Evolutionary conservation across 176 grass and related monocot species (phyloP), one percentile per base, ranked within the genome.

Genomic region (Eleusine coracana): DNA sequence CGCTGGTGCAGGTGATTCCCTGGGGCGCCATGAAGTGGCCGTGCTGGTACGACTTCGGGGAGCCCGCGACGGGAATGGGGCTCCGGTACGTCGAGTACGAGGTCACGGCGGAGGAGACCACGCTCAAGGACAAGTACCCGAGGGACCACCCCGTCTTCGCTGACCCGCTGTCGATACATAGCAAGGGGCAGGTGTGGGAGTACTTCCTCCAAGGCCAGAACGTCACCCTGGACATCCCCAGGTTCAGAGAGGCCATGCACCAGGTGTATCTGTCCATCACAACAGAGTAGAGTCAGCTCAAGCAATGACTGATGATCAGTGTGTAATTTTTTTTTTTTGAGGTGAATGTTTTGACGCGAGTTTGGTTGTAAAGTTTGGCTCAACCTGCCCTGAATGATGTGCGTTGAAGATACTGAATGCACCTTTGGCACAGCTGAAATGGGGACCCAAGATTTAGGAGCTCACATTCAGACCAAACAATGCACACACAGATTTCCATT

Each of bases 81-180:
- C 80, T 97, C 28, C 90, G 60, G 5, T 97, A 97, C 72, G 80
- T 88, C 67, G 85, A 97, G 21, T 97, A 97, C 75, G 91, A 94
- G 88, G 90, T 69, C 1, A 68, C 60, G 2, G 86, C 87, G 3
- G 81, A 93, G 7, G 94, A 97, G 82, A 97, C 91, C 12, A 91
- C 86, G 29, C 88, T 97, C 28, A 87, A 74, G 31, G 78, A 97
- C 3, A 75, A 21, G 70, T 93, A 97, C 74, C 77, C 86, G 7
- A 87, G 78, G 56, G 89, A 91, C 14, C 73, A 89, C 66, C 72
- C 81, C 6, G 76, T 93, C 37, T 93, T 97, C 70, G 78, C 88
- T 0, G 84, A 91, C 85, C 89, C 94, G 0, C 2, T 74, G 0
- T 91, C 86, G 51, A 89, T 93, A 39, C 74, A 85, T 13, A 86